A percentile compares a stretch with the other conserved stretches of the same genome.
phyloP scores from a whole-genome alignment of 1,139 yeast species.

The Kazachstania sp. region DNA sequence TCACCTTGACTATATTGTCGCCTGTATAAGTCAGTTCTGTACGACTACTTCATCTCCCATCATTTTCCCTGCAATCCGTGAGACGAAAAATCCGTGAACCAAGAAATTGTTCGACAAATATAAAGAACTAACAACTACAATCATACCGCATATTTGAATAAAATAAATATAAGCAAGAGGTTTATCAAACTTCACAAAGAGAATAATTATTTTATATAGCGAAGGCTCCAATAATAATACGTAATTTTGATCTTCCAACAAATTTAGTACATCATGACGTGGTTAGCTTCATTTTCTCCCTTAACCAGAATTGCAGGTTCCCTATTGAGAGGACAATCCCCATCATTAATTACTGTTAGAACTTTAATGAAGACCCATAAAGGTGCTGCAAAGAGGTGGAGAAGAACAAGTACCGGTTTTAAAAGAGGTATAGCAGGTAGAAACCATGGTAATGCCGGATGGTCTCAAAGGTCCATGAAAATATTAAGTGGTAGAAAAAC shows the following conservation, averaged over 20 bases:
- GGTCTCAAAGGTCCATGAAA: slow-evolving; percentile 57
- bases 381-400: slow-evolving; percentile 72
- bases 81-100: too few relatives aligned
- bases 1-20: too few relatives aligned
- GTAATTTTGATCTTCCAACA: not conserved
- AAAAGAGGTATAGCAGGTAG: slow-evolving; percentile 74
- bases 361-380: slow-evolving; percentile 35
- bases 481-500: slow-evolving; percentile 56
- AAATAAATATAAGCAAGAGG: too few relatives aligned
- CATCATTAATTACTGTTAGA: slow-evolving; percentile 22
- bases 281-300: slow-evolving; percentile 6
- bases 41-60: too few relatives aligned
- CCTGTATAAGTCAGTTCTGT: too few relatives aligned
- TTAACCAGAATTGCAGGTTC: slow-evolving; percentile 5
- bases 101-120: too few relatives aligned
- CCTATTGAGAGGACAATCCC: slow-evolving; percentile 10
- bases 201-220: too few relatives aligned
- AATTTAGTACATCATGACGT: not conserved
- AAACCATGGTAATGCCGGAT: slow-evolving; percentile 89
- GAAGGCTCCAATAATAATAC: too few relatives aligned
- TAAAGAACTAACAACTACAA: too few relatives aligned
- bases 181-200: too few relatives aligned
- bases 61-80: too few relatives aligned
- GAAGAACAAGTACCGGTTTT: slow-evolving; percentile 56
- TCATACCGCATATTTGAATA: too few relatives aligned